Evolutionary conservation across 2,329 filamentous ascomycete genomes (phyloP), one percentile per base, ranked within the genome.

Genomic region (Diplodia mutila): DNA sequence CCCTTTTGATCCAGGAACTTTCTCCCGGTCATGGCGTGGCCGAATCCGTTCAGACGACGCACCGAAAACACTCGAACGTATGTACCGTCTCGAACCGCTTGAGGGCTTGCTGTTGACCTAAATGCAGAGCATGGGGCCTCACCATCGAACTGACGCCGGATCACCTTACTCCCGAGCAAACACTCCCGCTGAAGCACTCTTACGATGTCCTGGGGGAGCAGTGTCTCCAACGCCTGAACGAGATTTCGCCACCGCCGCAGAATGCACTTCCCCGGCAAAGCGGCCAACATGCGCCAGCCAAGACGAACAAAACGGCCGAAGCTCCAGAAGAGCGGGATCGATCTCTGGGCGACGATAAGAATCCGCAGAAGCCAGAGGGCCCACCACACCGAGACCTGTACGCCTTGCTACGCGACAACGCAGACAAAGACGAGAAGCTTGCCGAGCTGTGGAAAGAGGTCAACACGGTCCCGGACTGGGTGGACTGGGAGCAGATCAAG

Each of bases 401-500:
- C 73, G 80, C 80, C 12, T 77, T 92, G 9, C 78, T 94, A 1
- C 79, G 82, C 72, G 83, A 89, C 6, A 82, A 93, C 75, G 81
- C 83, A 11, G 75, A 79, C 2, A 80, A 82, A 6, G 86, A 94
- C 71, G 80, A 85, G 27, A 84, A 86, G 48, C 79, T 89, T 25
- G 73, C 76, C 8, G 72, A 84, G 65, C 79, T 94, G 9, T 94
- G 91, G 91, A 75, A 78, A 0, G 83, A 93, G 73, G 82, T 91
- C 67, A 89, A 87, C 67, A 88, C 85, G 0, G 78, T 92, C 4
- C 91, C 91, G 0, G 82, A 85, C 0, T 94, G 91, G 90, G 91
- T 94, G 2, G 87, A 93, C 75, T 94, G 90, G 91, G 85, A 85
- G 1, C 90, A 93, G 74, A 89, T 94, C 67, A 82, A 85, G 68